Evolutionary conservation across 176 grass and related monocot species (phyloP).

Genomic region (Zea luxurians): DNA sequence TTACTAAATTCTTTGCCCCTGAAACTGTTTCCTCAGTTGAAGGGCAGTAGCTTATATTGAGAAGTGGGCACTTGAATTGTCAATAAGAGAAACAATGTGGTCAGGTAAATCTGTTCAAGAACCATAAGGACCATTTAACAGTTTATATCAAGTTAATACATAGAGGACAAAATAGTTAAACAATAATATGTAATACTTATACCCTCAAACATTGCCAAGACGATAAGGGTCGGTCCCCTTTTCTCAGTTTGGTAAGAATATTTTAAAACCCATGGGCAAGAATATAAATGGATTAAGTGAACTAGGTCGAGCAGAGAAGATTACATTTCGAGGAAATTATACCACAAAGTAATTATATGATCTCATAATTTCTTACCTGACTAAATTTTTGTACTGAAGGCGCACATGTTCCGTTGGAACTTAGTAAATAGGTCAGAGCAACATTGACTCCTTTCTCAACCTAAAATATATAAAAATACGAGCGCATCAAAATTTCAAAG

Average conservation of each 20-base stretch:
- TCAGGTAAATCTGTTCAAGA: not conserved
- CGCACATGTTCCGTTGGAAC: conserved; percentile 45
- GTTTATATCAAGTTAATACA: not conserved
- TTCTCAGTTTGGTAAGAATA: not conserved
- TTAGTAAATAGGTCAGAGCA: conserved; percentile 62
- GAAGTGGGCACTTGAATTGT: conserved; percentile 72
- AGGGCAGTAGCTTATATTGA: conserved; percentile 99
- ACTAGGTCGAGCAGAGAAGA: not conserved
- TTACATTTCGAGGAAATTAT: not conserved
- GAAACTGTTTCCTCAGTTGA: conserved; percentile 72
- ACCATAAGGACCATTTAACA: not conserved
- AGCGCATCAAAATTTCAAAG: conserved; percentile 8
- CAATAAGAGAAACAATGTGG: conserved; percentile 7
- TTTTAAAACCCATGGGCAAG: not conserved
- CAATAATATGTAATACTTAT: conserved; percentile 14
- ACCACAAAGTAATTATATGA: conserved; percentile 22
- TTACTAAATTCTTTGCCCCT: conserved; percentile 63
- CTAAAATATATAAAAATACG: conserved; percentile 43
- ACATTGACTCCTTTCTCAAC: conserved; percentile 60
- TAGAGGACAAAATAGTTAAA: not conserved
- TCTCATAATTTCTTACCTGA: conserved; percentile 49
- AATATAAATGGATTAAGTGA: conserved; percentile 11
- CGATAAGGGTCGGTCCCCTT: not conserved
- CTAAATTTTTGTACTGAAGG: conserved; percentile 55
- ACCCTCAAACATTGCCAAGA: not conserved